A percentile compares a stretch with the other conserved stretches of the same genome.
phyloP scores from a whole-genome alignment of 1,284 basidiomycete species.

The Trichosporon sp. region DNA sequence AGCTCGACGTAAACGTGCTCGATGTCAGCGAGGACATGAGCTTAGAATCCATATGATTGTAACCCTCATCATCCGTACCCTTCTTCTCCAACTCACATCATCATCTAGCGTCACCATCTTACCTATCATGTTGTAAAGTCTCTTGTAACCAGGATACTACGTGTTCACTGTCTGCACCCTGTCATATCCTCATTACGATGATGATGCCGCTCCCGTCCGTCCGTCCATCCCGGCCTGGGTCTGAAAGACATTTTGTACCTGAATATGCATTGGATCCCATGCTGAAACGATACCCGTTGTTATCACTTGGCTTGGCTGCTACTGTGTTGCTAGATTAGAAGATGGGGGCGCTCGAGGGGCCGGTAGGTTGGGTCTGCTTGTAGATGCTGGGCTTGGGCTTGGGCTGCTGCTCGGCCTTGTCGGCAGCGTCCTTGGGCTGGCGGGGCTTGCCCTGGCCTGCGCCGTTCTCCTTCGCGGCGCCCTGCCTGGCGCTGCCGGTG shows the following conservation, averaged over 20 bases:
- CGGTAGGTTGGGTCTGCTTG: conserved; percentile 22
- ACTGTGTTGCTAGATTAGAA: conserved; percentile 8
- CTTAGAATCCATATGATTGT: neutral
- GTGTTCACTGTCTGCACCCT: neutral
- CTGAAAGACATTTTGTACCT: neutral
- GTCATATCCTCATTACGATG: neutral
- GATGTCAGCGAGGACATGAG: conserved; percentile 9
- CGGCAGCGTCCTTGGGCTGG: neutral
- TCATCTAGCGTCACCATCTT: neutral
- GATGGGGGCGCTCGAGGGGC: conserved; percentile 16
- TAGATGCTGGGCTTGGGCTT: conserved; percentile 29
- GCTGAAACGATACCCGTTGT: neutral
- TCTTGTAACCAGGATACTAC: neutral
- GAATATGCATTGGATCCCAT: conserved; percentile 1
- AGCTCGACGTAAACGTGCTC: conserved; percentile 1
- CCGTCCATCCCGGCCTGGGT: neutral
- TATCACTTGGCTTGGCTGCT: neutral
- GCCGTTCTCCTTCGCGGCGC: neutral
- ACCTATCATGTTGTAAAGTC: neutral
- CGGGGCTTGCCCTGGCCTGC: neutral
- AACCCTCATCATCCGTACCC: neutral
- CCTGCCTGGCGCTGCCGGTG: conserved; percentile 8
- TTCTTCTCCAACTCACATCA: neutral
- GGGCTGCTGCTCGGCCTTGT: conserved; percentile 2
- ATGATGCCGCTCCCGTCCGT: neutral